Conservation (phyloP, 2,329 filamentous ascomycete species). For the Cyclaneusma minus region DNA sequence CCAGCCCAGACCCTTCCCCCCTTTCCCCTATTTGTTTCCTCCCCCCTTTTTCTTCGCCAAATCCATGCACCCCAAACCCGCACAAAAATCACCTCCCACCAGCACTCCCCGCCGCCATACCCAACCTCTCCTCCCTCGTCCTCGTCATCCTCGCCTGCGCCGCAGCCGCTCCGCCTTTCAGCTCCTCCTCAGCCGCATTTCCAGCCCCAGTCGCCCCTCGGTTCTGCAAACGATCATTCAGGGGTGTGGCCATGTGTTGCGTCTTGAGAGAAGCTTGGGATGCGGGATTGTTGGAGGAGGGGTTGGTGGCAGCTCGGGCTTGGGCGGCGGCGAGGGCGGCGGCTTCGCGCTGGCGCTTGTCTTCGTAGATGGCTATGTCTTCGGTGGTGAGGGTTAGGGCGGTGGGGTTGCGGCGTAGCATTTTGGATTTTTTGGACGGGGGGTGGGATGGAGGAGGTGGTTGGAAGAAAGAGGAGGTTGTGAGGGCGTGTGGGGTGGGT, state of each 20-base stretch:
- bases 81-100: conserved; percentile 8
- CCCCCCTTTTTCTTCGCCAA: no score
- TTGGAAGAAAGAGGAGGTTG: conserved; percentile 1
- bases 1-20: no score
- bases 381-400: conserved; percentile 52
- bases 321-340: conserved; percentile 15
- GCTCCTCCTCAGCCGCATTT: conserved; percentile 2
- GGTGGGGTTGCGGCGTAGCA: conserved; percentile 55
- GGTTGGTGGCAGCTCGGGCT: conserved; percentile 8
- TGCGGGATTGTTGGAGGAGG: no score
- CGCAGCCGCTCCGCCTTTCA: conserved; percentile 1
- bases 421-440: conserved; percentile 14
- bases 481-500: not conserved
- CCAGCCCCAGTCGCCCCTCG: conserved; percentile 5
- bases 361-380: conserved; percentile 57
- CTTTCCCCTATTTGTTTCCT: no score
- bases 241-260: no score
- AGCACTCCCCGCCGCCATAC: conserved; percentile 13
- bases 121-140: conserved; percentile 21
- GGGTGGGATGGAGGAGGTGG: not conserved
- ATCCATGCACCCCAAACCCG: no score
- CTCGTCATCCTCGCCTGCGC: conserved; percentile 12
- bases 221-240: no score
- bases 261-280: no score
- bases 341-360: conserved; percentile 33